phyloP scores from a whole-genome alignment of 1,284 basidiomycete genomes.

The Melampsora americana region DNA sequence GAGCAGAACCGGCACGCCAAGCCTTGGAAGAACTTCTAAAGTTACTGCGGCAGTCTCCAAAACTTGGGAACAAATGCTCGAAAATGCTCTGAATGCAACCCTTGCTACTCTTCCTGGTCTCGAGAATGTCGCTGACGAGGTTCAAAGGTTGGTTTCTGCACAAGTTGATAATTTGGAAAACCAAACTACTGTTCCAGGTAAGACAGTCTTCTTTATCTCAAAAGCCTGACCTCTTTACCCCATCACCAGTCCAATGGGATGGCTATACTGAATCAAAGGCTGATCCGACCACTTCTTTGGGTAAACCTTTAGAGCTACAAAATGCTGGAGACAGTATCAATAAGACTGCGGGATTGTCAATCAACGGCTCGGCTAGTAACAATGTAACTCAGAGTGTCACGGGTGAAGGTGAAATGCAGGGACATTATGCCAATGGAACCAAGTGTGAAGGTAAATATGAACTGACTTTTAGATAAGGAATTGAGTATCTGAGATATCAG shows the following conservation, averaged over 20 bases:
- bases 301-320: constrained; percentile 6
- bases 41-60: no score
- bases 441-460: constrained; percentile 22
- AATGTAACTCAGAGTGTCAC: constrained; percentile 7
- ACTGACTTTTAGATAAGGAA: not conserved
- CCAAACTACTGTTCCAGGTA: not conserved
- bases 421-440: constrained; percentile 19
- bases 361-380: not conserved
- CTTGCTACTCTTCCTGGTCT: constrained; percentile 25
- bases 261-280: not conserved
- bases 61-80: constrained; percentile 1
- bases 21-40: no score
- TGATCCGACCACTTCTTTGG: not conserved
- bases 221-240: not conserved
- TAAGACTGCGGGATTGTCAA: not conserved
- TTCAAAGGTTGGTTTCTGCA: constrained; percentile 8
- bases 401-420: constrained; percentile 20
- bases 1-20: no score
- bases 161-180: constrained; percentile 1
- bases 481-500: not conserved
- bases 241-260: not conserved
- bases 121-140: constrained; percentile 4
- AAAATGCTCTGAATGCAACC: constrained; percentile 21
- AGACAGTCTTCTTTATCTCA: not conserved
- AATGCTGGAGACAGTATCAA: constrained; percentile 2